Conservation (phyloP, 2,329 filamentous ascomycete genomes). For the Botryotinia calthae region DNA sequence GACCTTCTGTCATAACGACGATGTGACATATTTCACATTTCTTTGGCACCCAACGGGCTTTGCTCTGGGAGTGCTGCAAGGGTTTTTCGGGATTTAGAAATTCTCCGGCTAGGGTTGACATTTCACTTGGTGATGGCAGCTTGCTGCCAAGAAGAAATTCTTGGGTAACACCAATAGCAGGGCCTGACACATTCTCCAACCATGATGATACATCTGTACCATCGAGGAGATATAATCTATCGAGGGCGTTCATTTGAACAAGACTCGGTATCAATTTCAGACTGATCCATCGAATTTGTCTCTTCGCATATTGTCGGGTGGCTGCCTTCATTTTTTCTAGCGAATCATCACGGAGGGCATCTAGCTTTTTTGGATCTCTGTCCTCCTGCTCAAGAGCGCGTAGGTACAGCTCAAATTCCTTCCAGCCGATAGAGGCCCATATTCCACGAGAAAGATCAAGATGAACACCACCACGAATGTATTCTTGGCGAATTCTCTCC, state of each 20-base stretch:
- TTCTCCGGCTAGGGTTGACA: constrained; percentile 57
- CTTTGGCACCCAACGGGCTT: constrained; percentile 49
- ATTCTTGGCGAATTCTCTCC: constrained; percentile 46
- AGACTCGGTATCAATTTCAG: constrained; percentile 74
- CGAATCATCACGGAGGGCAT: constrained; percentile 55
- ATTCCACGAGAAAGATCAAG: constrained; percentile 80
- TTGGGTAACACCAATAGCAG: constrained; percentile 60
- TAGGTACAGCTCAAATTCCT: constrained; percentile 78
- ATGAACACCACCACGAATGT: constrained; percentile 47
- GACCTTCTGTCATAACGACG: constrained; percentile 55
- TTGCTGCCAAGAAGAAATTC: constrained; percentile 58
- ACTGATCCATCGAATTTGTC: constrained; percentile 83
- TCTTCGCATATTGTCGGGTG: constrained; percentile 83
- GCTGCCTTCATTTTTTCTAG: constrained; percentile 77
- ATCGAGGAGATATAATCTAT: constrained; percentile 75
- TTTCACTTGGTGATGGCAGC: constrained; percentile 47
- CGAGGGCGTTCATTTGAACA: constrained; percentile 49
- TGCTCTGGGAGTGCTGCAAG: constrained; percentile 41
- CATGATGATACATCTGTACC: constrained; percentile 67
- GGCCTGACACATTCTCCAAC: constrained; percentile 59
- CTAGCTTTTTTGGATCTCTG: constrained; percentile 44
- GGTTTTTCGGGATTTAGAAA: constrained; percentile 54
- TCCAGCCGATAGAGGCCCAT: constrained; percentile 96
- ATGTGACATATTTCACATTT: constrained; percentile 73
- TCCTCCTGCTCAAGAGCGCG: constrained; percentile 42